Evolutionary conservation across 2,329 filamentous ascomycete genomes (phyloP).

Genomic region (Didymella arachidicola): DNA sequence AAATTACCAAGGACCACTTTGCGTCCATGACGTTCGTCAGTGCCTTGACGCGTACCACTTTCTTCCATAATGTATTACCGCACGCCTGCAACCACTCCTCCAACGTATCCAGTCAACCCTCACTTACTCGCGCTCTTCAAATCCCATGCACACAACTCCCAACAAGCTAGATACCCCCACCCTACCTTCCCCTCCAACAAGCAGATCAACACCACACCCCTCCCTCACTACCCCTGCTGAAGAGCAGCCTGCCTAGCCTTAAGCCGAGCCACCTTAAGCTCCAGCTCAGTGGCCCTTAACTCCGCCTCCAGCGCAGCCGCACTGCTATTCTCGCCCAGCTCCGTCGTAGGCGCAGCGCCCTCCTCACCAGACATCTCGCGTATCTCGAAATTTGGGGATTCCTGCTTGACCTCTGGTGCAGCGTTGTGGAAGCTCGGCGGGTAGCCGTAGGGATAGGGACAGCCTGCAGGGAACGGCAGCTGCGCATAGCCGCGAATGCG

Average conservation of each 20-base stretch:
- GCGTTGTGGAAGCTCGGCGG: background rate
- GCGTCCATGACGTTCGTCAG: too few species aligned
- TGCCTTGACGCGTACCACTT: too few species aligned
- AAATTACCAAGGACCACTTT: too few species aligned
- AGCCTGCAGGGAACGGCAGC: background rate
- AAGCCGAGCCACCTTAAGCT: slow-evolving; percentile 27
- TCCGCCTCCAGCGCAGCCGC: slow-evolving; percentile 22
- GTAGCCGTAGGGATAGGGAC: slow-evolving; percentile 1
- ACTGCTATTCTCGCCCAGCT: slow-evolving; percentile 2
- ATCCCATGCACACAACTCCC: too few species aligned
- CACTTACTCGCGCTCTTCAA: too few species aligned
- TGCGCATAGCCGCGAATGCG: background rate
- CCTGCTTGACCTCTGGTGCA: slow-evolving; percentile 27
- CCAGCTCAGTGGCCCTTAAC: slow-evolving; percentile 23
- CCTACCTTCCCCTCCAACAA: too few species aligned
- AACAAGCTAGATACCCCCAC: too few species aligned
- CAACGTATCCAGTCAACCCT: too few species aligned
- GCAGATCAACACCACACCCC: too few species aligned
- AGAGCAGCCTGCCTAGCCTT: slow-evolving; percentile 15
- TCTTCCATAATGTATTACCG: too few species aligned
- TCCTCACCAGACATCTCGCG: slow-evolving; percentile 14
- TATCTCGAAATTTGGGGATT: slow-evolving; percentile 22
- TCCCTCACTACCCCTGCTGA: slow-evolving; percentile 10
- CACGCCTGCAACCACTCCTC: too few species aligned
- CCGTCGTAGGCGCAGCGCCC: slow-evolving; percentile 1